Base-by-base conservation (phyloP, 2,329 filamentous ascomycete genomes). In the Penicillium janthinellum region DNA sequence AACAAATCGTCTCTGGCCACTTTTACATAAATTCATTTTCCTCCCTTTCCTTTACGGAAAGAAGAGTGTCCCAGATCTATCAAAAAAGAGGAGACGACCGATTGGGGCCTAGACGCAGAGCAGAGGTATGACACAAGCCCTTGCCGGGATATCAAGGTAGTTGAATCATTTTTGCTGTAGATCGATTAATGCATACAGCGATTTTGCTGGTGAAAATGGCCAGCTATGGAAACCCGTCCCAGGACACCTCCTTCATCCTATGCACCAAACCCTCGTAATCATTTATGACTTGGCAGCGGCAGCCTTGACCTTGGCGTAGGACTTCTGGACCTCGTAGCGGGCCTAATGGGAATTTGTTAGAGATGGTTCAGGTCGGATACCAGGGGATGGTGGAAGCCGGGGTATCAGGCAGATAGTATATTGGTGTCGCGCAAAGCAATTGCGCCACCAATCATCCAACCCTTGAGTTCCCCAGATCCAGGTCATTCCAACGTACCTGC, bases 311-410 rank as follows among this genome's bases (percentile, higher is more conserved):
- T 96, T 96, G 79, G 92, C 91, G 79, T 96, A 86, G 76, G 91
- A 89, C 90, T 97, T 98, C 84, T 90, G 90, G 83, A 96, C 90
- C 87, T 97, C 93, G 84, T 96, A 98, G 80, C 93, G 91, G 81
- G 86, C 85, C 86, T 89, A 72, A 4, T 55, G 56, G 25, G 56
- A 60, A 10, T n/a, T 53, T 45, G 60, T 58, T 56, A 58, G 58
- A 48, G 8, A 38, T 47, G 28, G 17, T 22, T 12, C n/a, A 17
- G 57, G 11, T 12, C 2, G 10, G 5, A 37, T 22, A 52, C 10
- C 49, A 28, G 22, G 10, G 7, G 34, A 3, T 0, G 14, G 1
- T 25, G 22, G 49, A 20, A 28, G 15, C 35, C 11, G 14, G 49
- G n/a, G 38, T 31, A 31, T 31, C 31, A 31, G 31, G 31, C 31